Base-by-base conservation (phyloP, 176 grass and related monocot genomes). In the Saccharum spontaneum region DNA sequence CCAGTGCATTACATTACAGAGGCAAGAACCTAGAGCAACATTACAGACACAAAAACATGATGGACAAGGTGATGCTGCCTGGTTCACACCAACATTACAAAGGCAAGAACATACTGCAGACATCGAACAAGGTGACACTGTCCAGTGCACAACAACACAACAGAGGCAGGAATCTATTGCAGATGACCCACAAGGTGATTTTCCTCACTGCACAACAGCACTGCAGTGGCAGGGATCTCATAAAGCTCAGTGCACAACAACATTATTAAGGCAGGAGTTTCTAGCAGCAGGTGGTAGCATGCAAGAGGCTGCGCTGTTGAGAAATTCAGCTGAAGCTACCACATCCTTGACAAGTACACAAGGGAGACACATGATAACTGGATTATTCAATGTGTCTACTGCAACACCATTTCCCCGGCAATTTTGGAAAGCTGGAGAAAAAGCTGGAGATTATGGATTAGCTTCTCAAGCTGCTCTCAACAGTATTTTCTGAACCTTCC, bases 381-480 rank as follows among this genome's bases (percentile, higher is more conserved):
- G 62, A 73, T 81, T 76, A 23, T 37, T 67, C 10, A 33, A 17
- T 50, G 64, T 34, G 18, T 22, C 24, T 16, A 74, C 30, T 68
- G 69, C 54, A 39, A 10, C 9, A 18, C 61, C 14, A 9, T 69
- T 93, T 24, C 69, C 60, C n/a, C 71, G 55, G 28, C 91, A 93
- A 48, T 93, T 93, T 79, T 93, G 88, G 91, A 90, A 92, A 77
- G 91, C 88, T 39, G 88, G 91, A 55, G 91, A 87, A 17, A 23
- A 63, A 26, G 54, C 54, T 59, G 54, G 54, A 59, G 54, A 59
- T n/a, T 87, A 85, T 61, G 52, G 48, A 10, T 55, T 79, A 87
- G 67, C 81, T 68, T 17, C 80, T 73, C 64, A 26, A 80, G 31
- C 69, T 80, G 11, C 55, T 77, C 80, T 77, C 61, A 73, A 81